Base-by-base conservation (phyloP, 805 yeast genomes). In the Wickerhamomyces sydowiorum region DNA sequence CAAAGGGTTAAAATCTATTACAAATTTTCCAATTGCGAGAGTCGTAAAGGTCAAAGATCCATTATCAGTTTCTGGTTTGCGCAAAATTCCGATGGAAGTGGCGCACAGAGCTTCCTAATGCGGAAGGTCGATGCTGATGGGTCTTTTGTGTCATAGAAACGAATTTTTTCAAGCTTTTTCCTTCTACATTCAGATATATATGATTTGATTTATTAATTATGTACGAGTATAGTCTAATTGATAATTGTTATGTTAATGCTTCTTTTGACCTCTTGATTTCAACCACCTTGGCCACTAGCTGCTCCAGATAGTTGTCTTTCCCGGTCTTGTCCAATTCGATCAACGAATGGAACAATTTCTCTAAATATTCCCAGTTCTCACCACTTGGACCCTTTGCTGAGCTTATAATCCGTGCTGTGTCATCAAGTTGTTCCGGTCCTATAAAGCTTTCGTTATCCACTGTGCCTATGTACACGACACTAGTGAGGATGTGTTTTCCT, bases 381-480 rank as follows among this genome's bases (percentile, higher is more conserved):
- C 98, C 97, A 54, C 95, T 83, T 20, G 93, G 93, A 0, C 98
- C 98, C 6, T 50, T 53, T 15, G 83, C 67, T 0, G 51, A 51
- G 9, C 69, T 64, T 13, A 90, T 87, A 7, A 76, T 69, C 17
- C 52, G 50, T 0, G 95, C 95, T 0, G 96, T 80, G 0, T 59
- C 62, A 6, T 60, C 59, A 0, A 82, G 65, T 3, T 57, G 56
- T 57, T 89, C 95, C 1, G 96, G 95, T 0, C 97, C 97, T 3
- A 87, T 70, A 54, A 89, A 91, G 3, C 96, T 86, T 40, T 70
- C 82, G 54, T 89, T 90, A 13, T 77, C 82, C 1, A 80, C 73
- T 1, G 91, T 84, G 0, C 96, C 97, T 18, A 90, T 86, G 59
- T 90, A 90, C 0, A 87, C 87, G 21, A 68, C 64, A 20, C 93